These are phyloP conservation scores for Heterobasidion irregulare DNA, from an alignment of 1,284 basidiomycete species.

Conservation along the genomic window DNA sequence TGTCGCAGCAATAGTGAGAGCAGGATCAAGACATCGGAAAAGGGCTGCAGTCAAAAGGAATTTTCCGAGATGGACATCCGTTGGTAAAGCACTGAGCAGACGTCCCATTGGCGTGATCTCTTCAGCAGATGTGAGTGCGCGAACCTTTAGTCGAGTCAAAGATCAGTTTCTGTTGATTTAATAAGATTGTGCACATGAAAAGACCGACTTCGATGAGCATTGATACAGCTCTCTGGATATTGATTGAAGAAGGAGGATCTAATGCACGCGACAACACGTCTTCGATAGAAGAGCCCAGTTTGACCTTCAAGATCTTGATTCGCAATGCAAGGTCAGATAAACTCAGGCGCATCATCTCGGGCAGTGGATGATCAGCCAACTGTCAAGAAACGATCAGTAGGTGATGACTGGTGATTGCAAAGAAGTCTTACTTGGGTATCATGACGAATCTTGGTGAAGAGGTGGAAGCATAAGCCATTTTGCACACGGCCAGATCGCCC, in stretches of 20 bases:
- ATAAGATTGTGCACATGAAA: background rate
- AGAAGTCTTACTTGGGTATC: slow-evolving; percentile 51
- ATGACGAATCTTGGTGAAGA: slow-evolving; percentile 87
- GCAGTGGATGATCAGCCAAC: slow-evolving; percentile 89
- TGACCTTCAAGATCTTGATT: slow-evolving; percentile 95
- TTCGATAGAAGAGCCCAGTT: slow-evolving; percentile 83
- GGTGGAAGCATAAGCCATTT: slow-evolving; percentile 88
- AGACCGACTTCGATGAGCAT: slow-evolving; percentile 78
- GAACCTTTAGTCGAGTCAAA: slow-evolving; percentile 41
- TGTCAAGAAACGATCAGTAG: slow-evolving; percentile 22
- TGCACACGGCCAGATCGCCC: slow-evolving; percentile 92
- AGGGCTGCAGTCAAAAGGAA: slow-evolving; percentile 83
- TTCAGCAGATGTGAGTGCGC: slow-evolving; percentile 79
- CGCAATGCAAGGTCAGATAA: slow-evolving; percentile 91
- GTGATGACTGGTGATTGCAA: slow-evolving; percentile 12
- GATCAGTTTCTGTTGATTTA: background rate
- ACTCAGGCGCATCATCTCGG: slow-evolving; percentile 94
- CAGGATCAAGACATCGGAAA: slow-evolving; percentile 91
- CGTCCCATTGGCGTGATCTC: slow-evolving; percentile 96
- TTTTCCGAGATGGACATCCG: slow-evolving; percentile 95
- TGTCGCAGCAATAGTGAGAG: slow-evolving; percentile 90
- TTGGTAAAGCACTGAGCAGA: slow-evolving; percentile 87
- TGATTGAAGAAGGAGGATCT: slow-evolving; percentile 83
- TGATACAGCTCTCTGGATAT: slow-evolving; percentile 88
- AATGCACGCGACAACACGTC: slow-evolving; percentile 84